Base-by-base conservation (phyloP, 805 yeast genomes). In the Kluyveromyces dobzhanskii region DNA sequence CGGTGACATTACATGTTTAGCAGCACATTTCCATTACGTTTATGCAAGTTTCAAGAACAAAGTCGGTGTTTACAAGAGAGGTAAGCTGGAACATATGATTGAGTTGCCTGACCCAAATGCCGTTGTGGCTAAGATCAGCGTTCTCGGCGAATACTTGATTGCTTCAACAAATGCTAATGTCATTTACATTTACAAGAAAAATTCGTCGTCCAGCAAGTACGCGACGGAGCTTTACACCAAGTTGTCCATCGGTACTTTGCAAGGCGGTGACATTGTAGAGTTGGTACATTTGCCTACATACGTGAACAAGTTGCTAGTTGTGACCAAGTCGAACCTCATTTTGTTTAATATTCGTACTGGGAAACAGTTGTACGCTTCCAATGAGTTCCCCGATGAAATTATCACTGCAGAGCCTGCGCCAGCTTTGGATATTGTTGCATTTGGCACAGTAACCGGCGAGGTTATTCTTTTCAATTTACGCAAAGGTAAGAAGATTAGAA, bases 251-350 rank as follows among this genome's bases (percentile, higher is more conserved):
- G 74, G 79, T 19, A 61, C 70, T n/a, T 60, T 79, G 12, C 54
- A 51, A 41, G 79, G 82, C 47, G 96, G 95, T 17, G 71, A 69
- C 6, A 71, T 92, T 13, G 79, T 81, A 9, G 39, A 49, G 4
- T 17, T 59, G 3, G 30, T 76, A 9, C 99, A 92, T 59, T 80
- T 90, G 36, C 88, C 97, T 23, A 90, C 99, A 0, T 88, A 90
- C 56, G 61, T 94, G 53, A 92, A 92, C 67, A 92, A 92, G 56
- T 65, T 94, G 19, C 80, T 83, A 1, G 78, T 90, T 23, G 85
- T 88, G n/a, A 85, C 97, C 1, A 68, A 79, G 4, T 59, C 73
- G 2, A 70, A 73, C 33, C 42, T 88, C 11, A 59, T 75, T 37
- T 63, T 94, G 19, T 73, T 71, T 61, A 94, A 92, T 53, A 66